Evolutionary conservation across 2,329 filamentous ascomycete genomes (phyloP), one percentile per base, ranked within the genome.

Genomic region (Aspergillus spinulosporus): DNA sequence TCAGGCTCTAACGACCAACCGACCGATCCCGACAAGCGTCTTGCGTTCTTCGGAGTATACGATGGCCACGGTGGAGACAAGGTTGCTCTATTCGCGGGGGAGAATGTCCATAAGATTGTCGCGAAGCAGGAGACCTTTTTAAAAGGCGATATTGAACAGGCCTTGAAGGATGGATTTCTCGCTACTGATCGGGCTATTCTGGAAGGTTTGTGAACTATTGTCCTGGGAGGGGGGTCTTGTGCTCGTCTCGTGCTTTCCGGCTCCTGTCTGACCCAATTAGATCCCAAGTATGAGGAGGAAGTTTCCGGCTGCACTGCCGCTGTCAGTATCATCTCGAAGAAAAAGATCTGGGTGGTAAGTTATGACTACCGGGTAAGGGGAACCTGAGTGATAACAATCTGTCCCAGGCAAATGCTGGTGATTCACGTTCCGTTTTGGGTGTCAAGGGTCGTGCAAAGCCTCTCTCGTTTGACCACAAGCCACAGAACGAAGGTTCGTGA

Each of bases 381-480:
- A 43, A 53, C 49, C 58, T 14, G 61, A 54, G 68, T 70, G 59
- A 72, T 69, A 21, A 21, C 21, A 52, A 60, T 52, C 54, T 31
- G 56, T 11, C 15, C 14, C 36, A 99, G 94, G 94, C 91, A 69
- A 99, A 99, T 74, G 91, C 94, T 62, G 94, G 94, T 71, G 94
- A 99, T 75, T 99, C 94, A 62, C 87, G 94, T 80, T 90, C 88
- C 71, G 94, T 99, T 28, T 79, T 99, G 63, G 94, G 94, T 67
- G 91, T 99, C 70, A 99, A 97, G 80, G 94, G 94, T 64, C 86
- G 94, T 68, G 94, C 94, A 65, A 99, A 97, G 80, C 94, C 94
- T 51, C 82, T 99, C 59, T 99, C 94, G n/a, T 96, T 96, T 72
- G 94, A 99, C 74, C 94, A 99, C 82, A 99, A 99, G 79, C 94